phyloP scores from a whole-genome alignment of 169 alveolate species.

The Plasmodium malariae region DNA sequence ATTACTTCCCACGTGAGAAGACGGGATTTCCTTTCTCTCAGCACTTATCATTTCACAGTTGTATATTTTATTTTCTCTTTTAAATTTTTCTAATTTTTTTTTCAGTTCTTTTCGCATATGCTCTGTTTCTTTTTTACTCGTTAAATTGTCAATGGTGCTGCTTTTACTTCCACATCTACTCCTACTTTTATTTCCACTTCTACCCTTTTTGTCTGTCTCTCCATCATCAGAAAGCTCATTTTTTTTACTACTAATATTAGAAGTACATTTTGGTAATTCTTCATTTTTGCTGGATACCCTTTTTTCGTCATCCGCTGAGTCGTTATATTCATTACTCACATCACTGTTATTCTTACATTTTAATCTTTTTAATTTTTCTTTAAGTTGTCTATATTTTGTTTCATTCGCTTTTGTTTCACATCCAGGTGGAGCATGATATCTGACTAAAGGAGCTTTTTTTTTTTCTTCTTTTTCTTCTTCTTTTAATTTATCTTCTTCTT shows the following conservation, averaged over 20 bases:
- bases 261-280: background rate
- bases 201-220: too few species aligned
- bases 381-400: constrained; percentile 8
- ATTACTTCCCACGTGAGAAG: background rate
- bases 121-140: constrained; percentile 14
- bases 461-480: background rate
- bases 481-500: background rate
- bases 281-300: background rate
- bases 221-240: too few species aligned
- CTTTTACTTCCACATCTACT: too few species aligned
- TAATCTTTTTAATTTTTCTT: constrained; percentile 12
- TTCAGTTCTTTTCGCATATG: constrained; percentile 30
- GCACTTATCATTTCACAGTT: background rate
- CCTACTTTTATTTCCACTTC: background rate
- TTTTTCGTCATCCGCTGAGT: background rate
- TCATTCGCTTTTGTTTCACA: constrained; percentile 12
- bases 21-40: background rate
- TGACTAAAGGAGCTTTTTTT: background rate
- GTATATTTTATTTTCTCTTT: constrained; percentile 42
- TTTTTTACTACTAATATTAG: background rate
- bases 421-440: too few species aligned
- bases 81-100: constrained; percentile 45
- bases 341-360: background rate
- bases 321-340: background rate
- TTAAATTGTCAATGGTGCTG: background rate